Evolutionary conservation across 176 grass and related monocot species (phyloP).

Genomic region (Rhynchospora tenuis): DNA sequence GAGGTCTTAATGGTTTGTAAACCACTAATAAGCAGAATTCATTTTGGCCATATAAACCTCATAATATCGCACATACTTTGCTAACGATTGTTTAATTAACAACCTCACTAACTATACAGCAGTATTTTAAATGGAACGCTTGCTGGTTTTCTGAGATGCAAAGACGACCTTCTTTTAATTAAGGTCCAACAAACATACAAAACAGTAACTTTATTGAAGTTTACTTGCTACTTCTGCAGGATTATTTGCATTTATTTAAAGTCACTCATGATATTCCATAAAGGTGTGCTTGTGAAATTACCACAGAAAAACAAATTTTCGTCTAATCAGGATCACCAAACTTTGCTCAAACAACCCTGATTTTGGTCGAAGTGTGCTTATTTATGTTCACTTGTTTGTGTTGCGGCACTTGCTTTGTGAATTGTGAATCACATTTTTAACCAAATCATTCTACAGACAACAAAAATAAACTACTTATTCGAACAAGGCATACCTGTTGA

Average conservation of each 20-base stretch:
- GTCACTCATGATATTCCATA: background rate
- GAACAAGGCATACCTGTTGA: slow-evolving; percentile 60
- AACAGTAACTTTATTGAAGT: background rate
- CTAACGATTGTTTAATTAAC: too few relatives aligned
- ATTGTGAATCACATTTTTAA: background rate
- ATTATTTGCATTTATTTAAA: background rate
- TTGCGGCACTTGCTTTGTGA: background rate
- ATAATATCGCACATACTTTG: too few relatives aligned
- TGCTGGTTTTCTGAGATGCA: background rate
- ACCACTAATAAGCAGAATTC: too few relatives aligned
- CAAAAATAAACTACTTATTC: background rate
- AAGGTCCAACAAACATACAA: background rate
- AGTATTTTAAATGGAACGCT: background rate
- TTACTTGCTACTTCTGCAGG: background rate
- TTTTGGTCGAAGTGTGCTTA: background rate
- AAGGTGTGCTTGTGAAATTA: background rate
- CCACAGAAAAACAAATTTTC: background rate
- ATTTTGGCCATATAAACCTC: too few relatives aligned
- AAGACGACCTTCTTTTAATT: background rate
- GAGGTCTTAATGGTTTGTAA: background rate
- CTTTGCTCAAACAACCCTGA: background rate
- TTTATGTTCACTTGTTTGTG: background rate
- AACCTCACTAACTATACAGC: too few relatives aligned
- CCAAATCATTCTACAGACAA: background rate
- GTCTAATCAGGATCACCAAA: background rate